Conservation (phyloP, 257 asterid genomes). For the Fraxinus anomala region DNA sequence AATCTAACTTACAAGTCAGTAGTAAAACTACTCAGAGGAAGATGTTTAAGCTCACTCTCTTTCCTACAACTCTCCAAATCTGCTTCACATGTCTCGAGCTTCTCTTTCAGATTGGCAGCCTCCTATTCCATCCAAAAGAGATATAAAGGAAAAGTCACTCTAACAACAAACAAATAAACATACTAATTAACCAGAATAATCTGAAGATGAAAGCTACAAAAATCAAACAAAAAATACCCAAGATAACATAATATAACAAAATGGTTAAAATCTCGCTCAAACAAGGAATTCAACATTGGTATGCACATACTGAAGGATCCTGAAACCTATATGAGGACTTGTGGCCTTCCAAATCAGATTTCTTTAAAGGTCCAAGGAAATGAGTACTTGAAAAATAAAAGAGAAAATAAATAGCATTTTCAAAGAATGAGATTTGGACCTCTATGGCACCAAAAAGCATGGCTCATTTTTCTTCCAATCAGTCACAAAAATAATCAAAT, state of each 20-base stretch:
- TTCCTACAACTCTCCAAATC: constrained; percentile 64
- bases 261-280: not conserved
- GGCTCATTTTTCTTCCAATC: not conserved
- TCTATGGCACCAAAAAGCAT: not conserved
- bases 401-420: not conserved
- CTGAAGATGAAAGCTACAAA: not conserved
- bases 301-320: not conserved
- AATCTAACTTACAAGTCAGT: constrained; percentile 54
- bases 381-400: not conserved
- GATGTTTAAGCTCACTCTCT: constrained; percentile 50
- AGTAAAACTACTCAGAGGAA: constrained; percentile 58
- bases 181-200: not conserved
- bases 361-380: not conserved
- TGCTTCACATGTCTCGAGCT: constrained; percentile 45
- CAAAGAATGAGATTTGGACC: not conserved
- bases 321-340: not conserved
- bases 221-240: not conserved
- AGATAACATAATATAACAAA: not conserved
- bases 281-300: not conserved
- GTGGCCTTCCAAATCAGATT: not conserved
- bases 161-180: constrained; percentile 3
- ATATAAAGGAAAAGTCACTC: not conserved
- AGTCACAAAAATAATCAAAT: not conserved
- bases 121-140: constrained; percentile 49
- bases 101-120: constrained; percentile 56